Base-by-base conservation (phyloP, 2,329 filamentous ascomycete genomes). In the Trichocomaceae sp. region DNA sequence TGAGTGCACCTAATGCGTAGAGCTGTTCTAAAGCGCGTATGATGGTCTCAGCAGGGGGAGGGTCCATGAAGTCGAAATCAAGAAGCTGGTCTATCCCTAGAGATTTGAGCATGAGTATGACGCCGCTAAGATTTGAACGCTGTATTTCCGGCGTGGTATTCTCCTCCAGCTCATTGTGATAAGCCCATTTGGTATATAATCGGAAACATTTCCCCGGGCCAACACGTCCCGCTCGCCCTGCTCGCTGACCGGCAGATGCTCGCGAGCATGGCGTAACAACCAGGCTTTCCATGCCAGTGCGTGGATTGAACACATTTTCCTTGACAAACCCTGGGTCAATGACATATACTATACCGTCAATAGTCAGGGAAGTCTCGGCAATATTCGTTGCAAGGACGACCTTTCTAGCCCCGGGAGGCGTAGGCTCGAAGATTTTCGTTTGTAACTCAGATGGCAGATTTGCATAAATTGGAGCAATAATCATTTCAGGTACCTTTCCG, bases 321-420 rank as follows among this genome's bases (percentile, higher is more conserved):
- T 99, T 99, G 59, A 93, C 90, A 60, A 95, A 95, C 0, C 93
- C 93, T 0, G 88, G 88, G 63, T 99, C 93, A 57, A 97, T 95
- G 35, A 97, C 93, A 68, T 95, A 96, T 8, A 92, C 87, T 57
- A 97, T 95, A 15, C 91, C 92, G 67, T 97, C 91, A 56, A 99
- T 96, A 0, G 93, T 99, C 65, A 99, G 75, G 76, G 85, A 90
- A 0, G 93, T 99, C 70, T 99, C 93, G 2, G 93, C 93, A 69
- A 99, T 97, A 67, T 99, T 99, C 2, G 93, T 97, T 0, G 92
- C 90, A 37, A 97, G 75, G 0, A 99, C 90, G 0, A 97, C 90
- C 68, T 97, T 99, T 26, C 93, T 82, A 0, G 88, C 86, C 17
- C 86, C 86, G 0, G 86, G 83, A 0, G 93, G 92, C 0, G 92